Evolutionary conservation across 345 rosid species (phyloP), one percentile per base, ranked within the genome.

Genomic region (Kandelia obovata): DNA sequence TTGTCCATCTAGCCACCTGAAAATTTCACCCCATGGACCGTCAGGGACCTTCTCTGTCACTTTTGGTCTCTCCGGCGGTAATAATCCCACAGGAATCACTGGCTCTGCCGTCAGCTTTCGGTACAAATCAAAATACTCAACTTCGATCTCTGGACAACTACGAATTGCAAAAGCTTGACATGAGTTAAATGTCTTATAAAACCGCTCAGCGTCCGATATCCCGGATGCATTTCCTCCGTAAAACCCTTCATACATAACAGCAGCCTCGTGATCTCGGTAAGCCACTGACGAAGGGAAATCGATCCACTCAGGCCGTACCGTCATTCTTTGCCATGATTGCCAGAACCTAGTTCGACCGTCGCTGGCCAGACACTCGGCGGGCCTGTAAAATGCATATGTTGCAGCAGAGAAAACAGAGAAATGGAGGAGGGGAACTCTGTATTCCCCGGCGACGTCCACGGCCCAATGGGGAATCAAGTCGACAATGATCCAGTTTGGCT

Each of bases 1-100:
- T 62, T 74, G 71, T 2, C 20, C 17, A 19, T 80, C 76, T 9
- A 80, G 74, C 80, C 83, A 80, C 11, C 66, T n/a, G 11, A 73
- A 71, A n/a, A 52, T 34, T 34, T 63, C 46, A 62, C 47, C 49
- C 77, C 74, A 69, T 7, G 55, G 31, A 5, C 39, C 59, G 56
- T 60, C 46, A 4, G 5, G 17, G 49, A 58, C 23, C 13, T 70
- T 30, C 19, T 70, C 67, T 52, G 31, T 34, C 62, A 23, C 43
- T 27, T 58, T 26, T 4, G 53, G 52, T 37, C 28, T 71, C 28
- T 72, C 74, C 0, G 52, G 74, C 0, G 69, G 74, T 9, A 80
- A 69, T 17, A 81, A 51, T 11, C 84, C 81, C 1, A 57, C 66
- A 2, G 81, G 81, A 49, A 77, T 39, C 58, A 74, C 74, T 8